Conservation (phyloP, 2,329 filamentous ascomycete species). For the Colletotrichum sp. region DNA sequence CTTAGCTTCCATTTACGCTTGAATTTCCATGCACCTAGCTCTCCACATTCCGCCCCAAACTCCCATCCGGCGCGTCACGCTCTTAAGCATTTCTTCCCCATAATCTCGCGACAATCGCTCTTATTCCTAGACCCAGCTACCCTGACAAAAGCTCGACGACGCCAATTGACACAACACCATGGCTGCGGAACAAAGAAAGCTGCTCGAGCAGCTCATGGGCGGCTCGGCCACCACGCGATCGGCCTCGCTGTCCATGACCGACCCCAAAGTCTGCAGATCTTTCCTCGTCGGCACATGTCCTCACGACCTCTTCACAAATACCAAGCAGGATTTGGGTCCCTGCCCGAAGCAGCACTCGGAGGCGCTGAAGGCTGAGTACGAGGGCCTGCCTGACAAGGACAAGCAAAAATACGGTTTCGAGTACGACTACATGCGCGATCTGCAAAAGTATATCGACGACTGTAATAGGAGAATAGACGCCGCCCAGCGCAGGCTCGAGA, state of each 20-base stretch:
- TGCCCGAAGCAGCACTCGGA: slow-evolving; percentile 91
- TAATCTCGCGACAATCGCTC: not conserved
- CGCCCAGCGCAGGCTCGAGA: slow-evolving; percentile 89
- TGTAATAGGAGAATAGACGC: slow-evolving; percentile 94
- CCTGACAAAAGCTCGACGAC: not conserved
- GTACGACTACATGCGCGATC: slow-evolving; percentile 94
- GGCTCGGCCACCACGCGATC: slow-evolving; percentile 74
- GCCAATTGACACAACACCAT: slow-evolving; percentile 51
- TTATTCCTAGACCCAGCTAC: not conserved
- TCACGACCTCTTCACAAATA: slow-evolving; percentile 96
- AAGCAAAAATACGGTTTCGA: slow-evolving; percentile 87
- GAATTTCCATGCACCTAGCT: not conserved
- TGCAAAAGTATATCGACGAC: slow-evolving; percentile 96
- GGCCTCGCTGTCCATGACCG: slow-evolving; percentile 84
- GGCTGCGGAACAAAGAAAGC: slow-evolving; percentile 97
- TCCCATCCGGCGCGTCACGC: slow-evolving; percentile 14
- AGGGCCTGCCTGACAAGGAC: slow-evolving; percentile 72
- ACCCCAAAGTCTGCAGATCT: slow-evolving; percentile 47
- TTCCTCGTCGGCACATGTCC: slow-evolving; percentile 25
- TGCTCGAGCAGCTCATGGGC: slow-evolving; percentile 97
- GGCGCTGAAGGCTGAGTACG: slow-evolving; percentile 87
- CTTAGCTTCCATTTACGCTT: not conserved
- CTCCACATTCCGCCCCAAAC: slow-evolving; percentile 14
- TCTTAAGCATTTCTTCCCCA: not conserved
- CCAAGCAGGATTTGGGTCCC: slow-evolving; percentile 92